Evolutionary conservation across 2,329 filamentous ascomycete species (phyloP).

Genomic region (Akanthomyces lecanii): DNA sequence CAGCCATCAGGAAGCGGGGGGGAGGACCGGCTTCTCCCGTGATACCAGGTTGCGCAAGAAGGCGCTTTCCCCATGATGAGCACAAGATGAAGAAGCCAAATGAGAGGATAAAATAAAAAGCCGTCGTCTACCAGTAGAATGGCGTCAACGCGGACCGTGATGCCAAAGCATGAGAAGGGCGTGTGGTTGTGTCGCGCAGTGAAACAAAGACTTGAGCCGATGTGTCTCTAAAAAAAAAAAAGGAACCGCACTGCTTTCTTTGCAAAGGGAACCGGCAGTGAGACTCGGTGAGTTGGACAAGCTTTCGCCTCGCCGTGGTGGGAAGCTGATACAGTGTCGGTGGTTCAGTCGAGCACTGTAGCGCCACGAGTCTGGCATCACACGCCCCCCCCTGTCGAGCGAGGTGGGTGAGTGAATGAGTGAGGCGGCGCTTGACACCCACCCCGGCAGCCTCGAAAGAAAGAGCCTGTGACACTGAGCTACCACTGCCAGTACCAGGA

Average conservation of each 20-base stretch:
- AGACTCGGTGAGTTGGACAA: constrained; percentile 2
- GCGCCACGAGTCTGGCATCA: not conserved
- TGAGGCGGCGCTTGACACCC: no score
- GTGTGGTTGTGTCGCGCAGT: not conserved
- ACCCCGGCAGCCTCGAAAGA: no score
- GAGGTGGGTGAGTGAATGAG: no score
- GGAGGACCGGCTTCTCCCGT: not conserved
- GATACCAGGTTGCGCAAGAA: no score
- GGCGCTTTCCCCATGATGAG: no score
- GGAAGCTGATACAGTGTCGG: not conserved
- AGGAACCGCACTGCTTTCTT: not conserved
- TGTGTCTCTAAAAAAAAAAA: not conserved
- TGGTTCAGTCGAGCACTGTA: not conserved
- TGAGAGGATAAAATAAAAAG: no score
- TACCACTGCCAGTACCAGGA: no score
- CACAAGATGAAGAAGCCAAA: no score
- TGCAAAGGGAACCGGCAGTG: not conserved
- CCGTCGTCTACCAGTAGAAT: no score
- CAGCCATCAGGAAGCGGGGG: not conserved
- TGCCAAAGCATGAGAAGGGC: not conserved
- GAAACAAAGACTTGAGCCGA: not conserved
- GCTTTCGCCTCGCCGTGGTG: constrained; percentile 1
- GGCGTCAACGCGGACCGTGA: no score
- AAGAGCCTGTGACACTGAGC: no score
- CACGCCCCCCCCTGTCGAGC: not conserved